These are phyloP conservation scores for Colletotrichum viniferum DNA, from an alignment of 2,329 filamentous ascomycete genomes.

Conservation along the genomic window DNA sequence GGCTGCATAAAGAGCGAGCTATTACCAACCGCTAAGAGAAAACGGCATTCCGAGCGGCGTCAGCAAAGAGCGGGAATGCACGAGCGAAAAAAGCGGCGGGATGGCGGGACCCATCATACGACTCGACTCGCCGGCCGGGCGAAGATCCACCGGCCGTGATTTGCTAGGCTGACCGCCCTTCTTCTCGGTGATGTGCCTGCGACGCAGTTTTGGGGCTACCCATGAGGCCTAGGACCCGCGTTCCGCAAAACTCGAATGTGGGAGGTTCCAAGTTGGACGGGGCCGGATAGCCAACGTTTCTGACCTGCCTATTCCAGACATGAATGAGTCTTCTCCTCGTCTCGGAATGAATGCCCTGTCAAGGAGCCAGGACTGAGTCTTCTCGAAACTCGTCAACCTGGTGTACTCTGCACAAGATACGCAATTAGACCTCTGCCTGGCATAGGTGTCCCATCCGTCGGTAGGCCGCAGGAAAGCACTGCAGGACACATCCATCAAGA, in stretches of 20 bases:
- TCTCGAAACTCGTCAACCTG: background rate
- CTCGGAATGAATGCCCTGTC: background rate
- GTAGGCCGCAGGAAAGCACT: background rate
- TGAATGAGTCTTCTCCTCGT: background rate
- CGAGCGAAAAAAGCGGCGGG: background rate
- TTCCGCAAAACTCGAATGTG: background rate
- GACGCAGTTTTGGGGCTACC: background rate
- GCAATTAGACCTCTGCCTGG: background rate
- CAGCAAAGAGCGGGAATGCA: background rate
- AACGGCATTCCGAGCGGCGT: background rate
- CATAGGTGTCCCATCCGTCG: background rate
- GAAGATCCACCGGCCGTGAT: background rate
- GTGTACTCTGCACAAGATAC: background rate
- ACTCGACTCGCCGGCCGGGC: background rate
- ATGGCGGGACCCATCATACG: background rate
- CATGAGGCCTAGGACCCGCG: background rate
- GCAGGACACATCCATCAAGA: background rate
- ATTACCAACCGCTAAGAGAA: background rate
- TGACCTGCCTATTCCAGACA: conserved; percentile 1
- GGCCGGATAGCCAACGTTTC: background rate
- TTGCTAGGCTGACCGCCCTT: conserved; percentile 21
- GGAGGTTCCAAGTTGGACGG: background rate
- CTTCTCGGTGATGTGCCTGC: background rate
- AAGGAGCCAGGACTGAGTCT: background rate
- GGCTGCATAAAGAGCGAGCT: background rate